Conservation (phyloP, 805 yeast genomes). For the Candida easanensis region DNA sequence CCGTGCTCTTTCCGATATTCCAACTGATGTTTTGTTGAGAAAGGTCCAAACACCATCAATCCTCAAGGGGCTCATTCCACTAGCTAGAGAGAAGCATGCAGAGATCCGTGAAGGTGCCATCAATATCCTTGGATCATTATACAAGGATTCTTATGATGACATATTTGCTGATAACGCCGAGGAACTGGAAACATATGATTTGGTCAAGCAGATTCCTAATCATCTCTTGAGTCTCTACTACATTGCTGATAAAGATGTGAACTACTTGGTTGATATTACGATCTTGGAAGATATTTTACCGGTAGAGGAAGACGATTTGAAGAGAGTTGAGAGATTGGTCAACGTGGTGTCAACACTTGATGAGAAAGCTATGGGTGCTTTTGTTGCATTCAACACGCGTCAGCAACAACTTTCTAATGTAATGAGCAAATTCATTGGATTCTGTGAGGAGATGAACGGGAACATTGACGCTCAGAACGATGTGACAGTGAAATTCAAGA, state of each 20-base stretch:
- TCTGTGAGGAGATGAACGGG: constrained; percentile 44
- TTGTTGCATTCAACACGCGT: constrained; percentile 65
- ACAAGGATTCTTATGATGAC: constrained; percentile 42
- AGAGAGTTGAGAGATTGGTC: constrained; percentile 54
- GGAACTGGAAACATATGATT: constrained; percentile 26
- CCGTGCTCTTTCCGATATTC: constrained; percentile 44
- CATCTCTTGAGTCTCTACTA: constrained; percentile 63
- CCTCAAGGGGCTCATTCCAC: constrained; percentile 52
- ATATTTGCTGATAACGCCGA: constrained; percentile 18
- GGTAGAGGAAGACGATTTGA: constrained; percentile 39
- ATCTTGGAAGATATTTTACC: constrained; percentile 64
- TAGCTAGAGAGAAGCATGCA: constrained; percentile 68
- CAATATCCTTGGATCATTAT: constrained; percentile 50
- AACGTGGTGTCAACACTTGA: constrained; percentile 47
- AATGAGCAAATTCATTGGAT: constrained; percentile 44
- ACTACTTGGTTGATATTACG: constrained; percentile 58
- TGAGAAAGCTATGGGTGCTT: constrained; percentile 58
- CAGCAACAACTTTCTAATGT: constrained; percentile 61
- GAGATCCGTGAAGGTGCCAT: constrained; percentile 64
- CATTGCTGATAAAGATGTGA: constrained; percentile 68
- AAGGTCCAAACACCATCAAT: constrained; percentile 46
- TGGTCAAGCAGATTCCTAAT: constrained; percentile 53
- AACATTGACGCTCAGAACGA: constrained; percentile 28
- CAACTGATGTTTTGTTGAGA: constrained; percentile 43
- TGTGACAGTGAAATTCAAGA: constrained; percentile 40